Conservation (phyloP, 805 yeast species). For the Kuraishia piskuri region DNA sequence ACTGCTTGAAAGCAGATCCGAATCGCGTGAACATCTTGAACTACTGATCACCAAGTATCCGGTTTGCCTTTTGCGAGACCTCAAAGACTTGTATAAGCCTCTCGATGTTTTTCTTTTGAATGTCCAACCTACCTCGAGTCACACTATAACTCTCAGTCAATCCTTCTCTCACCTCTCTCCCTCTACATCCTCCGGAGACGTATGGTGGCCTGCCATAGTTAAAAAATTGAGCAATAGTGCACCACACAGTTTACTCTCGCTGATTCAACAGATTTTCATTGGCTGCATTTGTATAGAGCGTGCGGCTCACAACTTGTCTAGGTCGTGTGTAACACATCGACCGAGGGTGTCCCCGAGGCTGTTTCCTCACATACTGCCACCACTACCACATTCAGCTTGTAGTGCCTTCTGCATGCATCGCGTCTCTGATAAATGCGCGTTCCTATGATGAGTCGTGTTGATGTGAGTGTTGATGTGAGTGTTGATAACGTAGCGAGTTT, state of each 20-base stretch:
- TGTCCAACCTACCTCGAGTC: not conserved
- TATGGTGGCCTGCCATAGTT: not conserved
- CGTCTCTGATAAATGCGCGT: not conserved
- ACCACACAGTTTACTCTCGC: constrained; percentile 1
- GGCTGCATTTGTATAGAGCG: constrained; percentile 1
- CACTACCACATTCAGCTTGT: not conserved
- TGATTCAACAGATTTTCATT: constrained; percentile 5
- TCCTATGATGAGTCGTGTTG: not conserved
- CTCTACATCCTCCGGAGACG: not conserved
- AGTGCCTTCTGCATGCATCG: not conserved
- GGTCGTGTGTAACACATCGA: not conserved
- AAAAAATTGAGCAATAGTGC: not conserved
- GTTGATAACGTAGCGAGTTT: too few species aligned
- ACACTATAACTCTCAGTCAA: not conserved
- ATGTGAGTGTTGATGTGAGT: not conserved
- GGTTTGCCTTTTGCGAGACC: constrained; percentile 1
- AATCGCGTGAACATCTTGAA: constrained; percentile 21
- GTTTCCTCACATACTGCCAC: not conserved
- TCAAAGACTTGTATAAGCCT: not conserved
- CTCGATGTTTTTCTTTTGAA: not conserved
- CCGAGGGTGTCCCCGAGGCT: not conserved
- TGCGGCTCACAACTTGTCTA: not conserved
- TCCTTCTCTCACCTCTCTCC: not conserved
- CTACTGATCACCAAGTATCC: not conserved
- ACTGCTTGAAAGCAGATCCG: constrained; percentile 26